Evolutionary conservation across 2,329 filamentous ascomycete genomes (phyloP).

Genomic region (Fusarium armeniacum): DNA sequence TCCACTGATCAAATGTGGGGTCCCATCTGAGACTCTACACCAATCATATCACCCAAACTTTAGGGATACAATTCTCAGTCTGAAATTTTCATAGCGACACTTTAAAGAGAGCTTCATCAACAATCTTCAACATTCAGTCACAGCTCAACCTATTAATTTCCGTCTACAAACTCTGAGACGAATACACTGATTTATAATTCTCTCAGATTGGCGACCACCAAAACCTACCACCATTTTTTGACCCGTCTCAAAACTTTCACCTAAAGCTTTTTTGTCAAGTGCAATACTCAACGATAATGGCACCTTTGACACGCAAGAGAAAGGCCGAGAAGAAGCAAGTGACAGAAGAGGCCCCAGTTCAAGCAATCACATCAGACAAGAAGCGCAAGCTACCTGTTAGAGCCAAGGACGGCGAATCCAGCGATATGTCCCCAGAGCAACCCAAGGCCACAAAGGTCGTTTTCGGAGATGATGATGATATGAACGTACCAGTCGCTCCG

Average conservation of each 20-base stretch:
- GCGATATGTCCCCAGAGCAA: constrained; percentile 22
- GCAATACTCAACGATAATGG: constrained; percentile 40
- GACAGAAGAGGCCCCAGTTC: constrained; percentile 20
- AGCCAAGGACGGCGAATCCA: constrained; percentile 51
- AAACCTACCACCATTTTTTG: not conserved
- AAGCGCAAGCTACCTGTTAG: constrained; percentile 55
- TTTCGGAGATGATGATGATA: constrained; percentile 55
- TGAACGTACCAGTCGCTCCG: constrained; percentile 25
- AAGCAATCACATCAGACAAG: constrained; percentile 31
- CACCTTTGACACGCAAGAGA: constrained; percentile 51
- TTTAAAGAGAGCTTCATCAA: constrained; percentile 28
- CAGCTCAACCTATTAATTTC: constrained; percentile 13
- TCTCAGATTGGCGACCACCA: not conserved
- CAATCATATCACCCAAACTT: constrained; percentile 40
- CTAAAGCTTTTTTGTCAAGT: constrained; percentile 11
- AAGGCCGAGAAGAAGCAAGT: constrained; percentile 46
- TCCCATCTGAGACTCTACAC: constrained; percentile 1
- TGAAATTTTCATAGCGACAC: constrained; percentile 36
- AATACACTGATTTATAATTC: too few species aligned
- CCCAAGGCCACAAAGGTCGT: constrained; percentile 52
- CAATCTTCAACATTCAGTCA: constrained; percentile 30
- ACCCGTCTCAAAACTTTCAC: constrained; percentile 5
- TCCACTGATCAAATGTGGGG: constrained; percentile 32
- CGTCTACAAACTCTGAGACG: not conserved
- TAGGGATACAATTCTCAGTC: constrained; percentile 31